Evolutionary conservation across 2,329 filamentous ascomycete species (phyloP).

Genomic region (Alternaria ethzedia): DNA sequence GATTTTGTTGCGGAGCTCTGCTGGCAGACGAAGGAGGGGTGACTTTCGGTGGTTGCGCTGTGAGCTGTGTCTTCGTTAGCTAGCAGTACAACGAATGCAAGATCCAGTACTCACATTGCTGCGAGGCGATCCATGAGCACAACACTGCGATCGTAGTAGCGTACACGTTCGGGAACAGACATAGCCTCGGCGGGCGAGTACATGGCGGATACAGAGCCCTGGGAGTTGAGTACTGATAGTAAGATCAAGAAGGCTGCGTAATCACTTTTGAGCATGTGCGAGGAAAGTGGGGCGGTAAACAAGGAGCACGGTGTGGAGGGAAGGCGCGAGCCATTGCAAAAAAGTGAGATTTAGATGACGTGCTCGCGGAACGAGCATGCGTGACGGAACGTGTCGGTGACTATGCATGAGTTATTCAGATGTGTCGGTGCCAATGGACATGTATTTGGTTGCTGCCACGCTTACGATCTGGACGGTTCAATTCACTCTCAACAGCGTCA

Average conservation of each 20-base stretch:
- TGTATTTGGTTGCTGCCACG: not conserved
- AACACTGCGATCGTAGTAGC: not conserved
- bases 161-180: not conserved
- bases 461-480: not conserved
- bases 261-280: not conserved
- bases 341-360: not conserved
- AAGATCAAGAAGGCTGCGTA: not conserved
- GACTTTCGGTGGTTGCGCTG: conserved; percentile 7
- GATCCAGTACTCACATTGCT: not conserved
- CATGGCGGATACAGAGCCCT: not conserved
- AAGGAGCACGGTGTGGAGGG: not conserved
- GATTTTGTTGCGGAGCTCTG: conserved; percentile 12
- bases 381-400: not conserved
- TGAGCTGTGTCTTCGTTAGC: not conserved
- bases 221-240: not conserved
- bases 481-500: not conserved
- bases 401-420: not conserved
- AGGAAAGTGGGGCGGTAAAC: conserved; percentile 2
- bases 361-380: not conserved
- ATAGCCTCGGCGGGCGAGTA: not conserved
- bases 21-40: conserved; percentile 11
- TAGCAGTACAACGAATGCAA: not conserved
- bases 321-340: not conserved
- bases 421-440: not conserved
- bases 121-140: not conserved